A percentile compares a stretch with the other conserved stretches of the same genome.
phyloP scores from a whole-genome alignment of 2,329 filamentous ascomycete species.

The Dactylellina sp. region DNA sequence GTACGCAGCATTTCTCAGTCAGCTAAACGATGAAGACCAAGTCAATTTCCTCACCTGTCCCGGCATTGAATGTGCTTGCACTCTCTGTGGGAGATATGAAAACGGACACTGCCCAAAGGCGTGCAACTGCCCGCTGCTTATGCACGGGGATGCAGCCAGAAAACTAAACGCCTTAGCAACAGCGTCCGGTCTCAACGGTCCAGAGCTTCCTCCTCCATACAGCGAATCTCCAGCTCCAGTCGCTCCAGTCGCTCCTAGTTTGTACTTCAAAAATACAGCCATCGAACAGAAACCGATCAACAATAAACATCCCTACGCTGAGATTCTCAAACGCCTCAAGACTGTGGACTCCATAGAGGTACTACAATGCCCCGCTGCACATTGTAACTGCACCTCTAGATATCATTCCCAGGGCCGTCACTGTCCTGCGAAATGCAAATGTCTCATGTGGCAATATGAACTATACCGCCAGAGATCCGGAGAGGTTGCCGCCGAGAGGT shows the following conservation, averaged over 20 bases:
- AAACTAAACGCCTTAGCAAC: not conserved
- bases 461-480: not conserved
- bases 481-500: not conserved
- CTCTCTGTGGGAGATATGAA: not conserved
- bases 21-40: conserved; percentile 3
- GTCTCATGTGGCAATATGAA: not conserved
- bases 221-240: not conserved
- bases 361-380: not conserved
- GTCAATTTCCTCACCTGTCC: conserved; percentile 3
- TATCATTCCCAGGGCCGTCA: conserved; percentile 1
- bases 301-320: not conserved
- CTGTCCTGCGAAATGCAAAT: not conserved
- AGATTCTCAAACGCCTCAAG: conserved; percentile 1
- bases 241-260: not conserved
- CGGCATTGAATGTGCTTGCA: not conserved
- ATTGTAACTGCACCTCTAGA: not conserved
- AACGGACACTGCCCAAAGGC: not conserved
- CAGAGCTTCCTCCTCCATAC: not conserved
- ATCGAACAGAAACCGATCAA: not conserved
- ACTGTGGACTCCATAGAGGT: not conserved
- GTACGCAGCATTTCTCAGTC: not conserved
- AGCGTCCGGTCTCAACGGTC: no score
- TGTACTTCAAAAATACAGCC: not conserved
- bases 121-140: conserved; percentile 2
- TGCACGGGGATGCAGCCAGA: not conserved